Base-by-base conservation (phyloP, 2,329 filamentous ascomycete species). In the Blastomyces silverae region DNA sequence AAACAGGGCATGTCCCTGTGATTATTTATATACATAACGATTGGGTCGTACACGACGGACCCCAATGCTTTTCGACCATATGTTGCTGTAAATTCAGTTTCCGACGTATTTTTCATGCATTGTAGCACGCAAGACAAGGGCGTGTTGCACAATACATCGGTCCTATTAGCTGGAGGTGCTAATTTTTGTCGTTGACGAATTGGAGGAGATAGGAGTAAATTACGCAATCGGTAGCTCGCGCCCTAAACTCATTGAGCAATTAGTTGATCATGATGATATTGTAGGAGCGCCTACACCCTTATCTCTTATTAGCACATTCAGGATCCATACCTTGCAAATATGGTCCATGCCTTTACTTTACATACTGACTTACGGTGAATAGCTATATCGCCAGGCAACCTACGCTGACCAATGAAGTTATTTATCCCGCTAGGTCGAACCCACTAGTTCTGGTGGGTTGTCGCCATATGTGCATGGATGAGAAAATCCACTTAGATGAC, bases 121-220 rank as follows among this genome's bases (percentile, higher is more conserved):
- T 10, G 8, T 8, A 66, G 64, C 64, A 66, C 64, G 64, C 64
- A 61, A 66, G 64, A 64, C 25, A 44, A 25, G 55, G 50, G 15
- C 39, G 42, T 37, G 20, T 66, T 62, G 62, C 52, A 65, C 44
- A 52, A 57, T 20, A 61, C 20, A 31, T 44, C 46, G 56, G 17
- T 61, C 61, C 28, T 17, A 34, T 34, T 58, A 34, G 67, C 0
- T 53, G n/a, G n/a, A 53, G 17, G n/a, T 46, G 63, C 55, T 57
- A 39, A 17, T 37, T n/a, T 34, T 58, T 58, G 15, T 39, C 37
- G 20, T 20, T 6, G 20, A 13, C 37, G 28, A 58, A 42, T 22
- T 28, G 25, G 55, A 39, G 8, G 15, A n/a, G 53, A 37, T 17
- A 5, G 22, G 37, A 20, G 31, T 7, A 37, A 17, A 34, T 58